A percentile compares a stretch with the other conserved stretches of the same genome.
These are phyloP conservation scores for Calendula officinalis DNA, from an alignment of 129 eudicot species.

Conservation along the genomic window DNA sequence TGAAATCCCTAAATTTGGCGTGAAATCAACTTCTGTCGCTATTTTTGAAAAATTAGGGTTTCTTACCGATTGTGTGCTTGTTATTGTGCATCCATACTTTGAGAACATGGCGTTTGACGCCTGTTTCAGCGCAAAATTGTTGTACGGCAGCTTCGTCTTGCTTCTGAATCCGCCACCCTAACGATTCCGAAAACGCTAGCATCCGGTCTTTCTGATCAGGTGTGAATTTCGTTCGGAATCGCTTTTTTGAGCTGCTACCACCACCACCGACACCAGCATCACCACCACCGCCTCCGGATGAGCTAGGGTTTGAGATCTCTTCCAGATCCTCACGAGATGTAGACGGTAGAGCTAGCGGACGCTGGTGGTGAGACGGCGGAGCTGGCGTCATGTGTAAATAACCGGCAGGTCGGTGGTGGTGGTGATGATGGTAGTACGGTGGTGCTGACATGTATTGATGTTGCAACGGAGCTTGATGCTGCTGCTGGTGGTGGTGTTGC, in stretches of 20 bases:
- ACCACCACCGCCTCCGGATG: slow-evolving; percentile 41
- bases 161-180: slow-evolving; percentile 74
- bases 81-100: slow-evolving; percentile 96
- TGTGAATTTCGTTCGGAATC: slow-evolving; percentile 74
- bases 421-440: slow-evolving; percentile 33
- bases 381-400: slow-evolving; percentile 44
- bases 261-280: slow-evolving; percentile 1
- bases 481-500: no score
- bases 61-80: slow-evolving; percentile 83
- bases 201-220: slow-evolving; percentile 72
- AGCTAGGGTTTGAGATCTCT: slow-evolving; percentile 76
- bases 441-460: slow-evolving; percentile 28
- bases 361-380: slow-evolving; percentile 31
- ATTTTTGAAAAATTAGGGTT: slow-evolving; percentile 38
- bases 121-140: slow-evolving; percentile 58
- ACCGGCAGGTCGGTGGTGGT: slow-evolving; percentile 36
- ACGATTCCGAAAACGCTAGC: slow-evolving; percentile 62
- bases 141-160: slow-evolving; percentile 61
- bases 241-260: slow-evolving; percentile 37
- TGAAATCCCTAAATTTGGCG: not conserved
- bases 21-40: not conserved
- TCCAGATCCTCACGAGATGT: slow-evolving; percentile 53
- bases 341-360: slow-evolving; percentile 50
- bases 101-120: slow-evolving; percentile 68
- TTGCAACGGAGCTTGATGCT: slow-evolving; percentile 11